Conservation (phyloP, 1,284 basidiomycete genomes). For the Neotropicomus parvogracilis region DNA sequence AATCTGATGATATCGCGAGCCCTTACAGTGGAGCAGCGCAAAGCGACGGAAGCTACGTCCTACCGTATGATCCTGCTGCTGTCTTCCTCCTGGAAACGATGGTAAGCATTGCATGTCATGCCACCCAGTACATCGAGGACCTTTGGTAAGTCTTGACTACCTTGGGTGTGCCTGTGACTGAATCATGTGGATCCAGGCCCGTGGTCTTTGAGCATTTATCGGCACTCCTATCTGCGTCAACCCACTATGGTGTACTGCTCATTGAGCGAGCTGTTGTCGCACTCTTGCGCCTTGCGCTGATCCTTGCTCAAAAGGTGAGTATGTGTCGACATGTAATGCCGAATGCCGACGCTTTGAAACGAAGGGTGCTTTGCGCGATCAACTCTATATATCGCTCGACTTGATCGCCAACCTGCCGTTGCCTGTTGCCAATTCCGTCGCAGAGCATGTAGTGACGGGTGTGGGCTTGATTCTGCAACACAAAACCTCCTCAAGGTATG, state of each 20-base stretch:
- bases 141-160: conserved; percentile 61
- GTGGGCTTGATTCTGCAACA: conserved; percentile 76
- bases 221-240: conserved; percentile 71
- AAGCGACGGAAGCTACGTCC: conserved; percentile 43
- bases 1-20: conserved; percentile 50
- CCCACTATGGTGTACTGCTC: conserved; percentile 83
- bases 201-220: conserved; percentile 91
- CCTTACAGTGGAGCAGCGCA: conserved; percentile 36
- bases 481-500: conserved; percentile 69
- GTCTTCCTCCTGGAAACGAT: conserved; percentile 94
- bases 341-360: conserved; percentile 1
- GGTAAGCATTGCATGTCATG: conserved; percentile 80
- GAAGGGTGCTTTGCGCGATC: conserved; percentile 78
- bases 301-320: conserved; percentile 73
- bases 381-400: conserved; percentile 92
- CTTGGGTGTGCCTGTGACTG: neutral
- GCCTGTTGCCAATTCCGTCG: conserved; percentile 75
- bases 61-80: conserved; percentile 92
- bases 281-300: conserved; percentile 74
- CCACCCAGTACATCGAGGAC: conserved; percentile 76
- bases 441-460: conserved; percentile 88
- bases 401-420: conserved; percentile 79
- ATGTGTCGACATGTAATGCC: conserved; percentile 8
- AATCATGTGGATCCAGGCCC: conserved; percentile 56
- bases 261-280: conserved; percentile 97